Conservation (phyloP, 2,329 filamentous ascomycete genomes). For the Aspergillus costaricaensis region DNA sequence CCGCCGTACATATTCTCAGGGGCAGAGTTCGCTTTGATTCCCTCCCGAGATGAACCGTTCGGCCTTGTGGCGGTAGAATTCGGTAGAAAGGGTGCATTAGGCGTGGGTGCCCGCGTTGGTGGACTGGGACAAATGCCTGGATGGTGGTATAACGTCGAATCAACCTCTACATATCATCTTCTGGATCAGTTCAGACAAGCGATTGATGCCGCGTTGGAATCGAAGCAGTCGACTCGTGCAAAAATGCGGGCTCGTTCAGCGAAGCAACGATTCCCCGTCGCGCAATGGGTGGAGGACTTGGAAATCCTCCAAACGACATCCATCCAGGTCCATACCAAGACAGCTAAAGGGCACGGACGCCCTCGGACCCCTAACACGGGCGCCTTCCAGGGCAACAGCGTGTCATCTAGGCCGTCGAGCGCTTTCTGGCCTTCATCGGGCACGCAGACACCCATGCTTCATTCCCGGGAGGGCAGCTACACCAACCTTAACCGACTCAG, state of each 20-base stretch:
- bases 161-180: constrained; percentile 61
- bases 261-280: constrained; percentile 66
- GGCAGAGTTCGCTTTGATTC: constrained; percentile 67
- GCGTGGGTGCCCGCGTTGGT: constrained; percentile 65
- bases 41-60: constrained; percentile 68
- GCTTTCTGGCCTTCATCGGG: constrained; percentile 23
- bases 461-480: constrained; percentile 29
- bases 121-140: constrained; percentile 70
- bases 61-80: constrained; percentile 69
- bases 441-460: constrained; percentile 31
- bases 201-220: constrained; percentile 60
- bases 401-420: constrained; percentile 18
- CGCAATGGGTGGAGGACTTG: constrained; percentile 65
- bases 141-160: constrained; percentile 71
- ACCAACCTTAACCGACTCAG: constrained; percentile 30
- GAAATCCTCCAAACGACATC: constrained; percentile 62
- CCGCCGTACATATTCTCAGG: constrained; percentile 67
- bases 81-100: constrained; percentile 66
- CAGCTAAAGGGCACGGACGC: constrained; percentile 29
- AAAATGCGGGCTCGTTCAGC: constrained; percentile 65
- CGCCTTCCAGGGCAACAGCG: constrained; percentile 24
- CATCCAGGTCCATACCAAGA: constrained; percentile 58
- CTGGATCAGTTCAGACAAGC: constrained; percentile 65
- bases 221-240: constrained; percentile 56
- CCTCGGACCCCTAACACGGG: constrained; percentile 41